Evolutionary conservation across 1,139 yeast genomes (phyloP).

Genomic region (Kurtzmaniella natalensis): DNA sequence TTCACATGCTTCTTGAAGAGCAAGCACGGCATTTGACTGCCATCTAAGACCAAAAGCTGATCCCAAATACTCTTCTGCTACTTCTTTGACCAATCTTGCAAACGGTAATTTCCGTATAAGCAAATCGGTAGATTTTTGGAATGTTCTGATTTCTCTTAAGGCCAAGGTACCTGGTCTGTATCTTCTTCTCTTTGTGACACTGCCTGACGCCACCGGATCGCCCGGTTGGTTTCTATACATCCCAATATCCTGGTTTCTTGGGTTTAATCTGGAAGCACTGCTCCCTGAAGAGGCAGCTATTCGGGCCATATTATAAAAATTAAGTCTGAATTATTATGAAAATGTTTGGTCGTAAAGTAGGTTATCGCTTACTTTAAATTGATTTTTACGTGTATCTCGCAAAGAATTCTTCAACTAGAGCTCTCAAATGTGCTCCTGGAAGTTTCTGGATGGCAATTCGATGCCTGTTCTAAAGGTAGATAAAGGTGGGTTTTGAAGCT

Average conservation of each 20-base stretch:
- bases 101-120: constrained; percentile 84
- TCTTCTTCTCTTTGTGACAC: constrained; percentile 34
- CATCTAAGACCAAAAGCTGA: constrained; percentile 65
- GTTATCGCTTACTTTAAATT: no score
- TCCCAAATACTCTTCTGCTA: constrained; percentile 65
- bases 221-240: constrained; percentile 49
- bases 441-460: no score
- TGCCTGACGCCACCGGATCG: constrained; percentile 28
- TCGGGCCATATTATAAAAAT: constrained; percentile 6
- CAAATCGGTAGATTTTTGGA: constrained; percentile 74
- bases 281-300: constrained; percentile 5
- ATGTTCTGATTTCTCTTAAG: constrained; percentile 70
- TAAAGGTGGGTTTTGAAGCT: no score
- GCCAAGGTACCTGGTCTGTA: constrained; percentile 75
- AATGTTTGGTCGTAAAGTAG: no score
- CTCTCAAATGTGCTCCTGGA: no score
- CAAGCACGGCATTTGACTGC: constrained; percentile 86
- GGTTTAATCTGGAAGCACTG: constrained; percentile 1
- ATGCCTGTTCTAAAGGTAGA: no score
- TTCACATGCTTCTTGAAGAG: constrained; percentile 90
- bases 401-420: no score
- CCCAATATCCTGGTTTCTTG: constrained; percentile 26
- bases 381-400: no score
- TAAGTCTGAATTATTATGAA: no score
- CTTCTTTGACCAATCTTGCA: constrained; percentile 79